A percentile compares a stretch with the other conserved stretches of the same genome.
phyloP scores from a whole-genome alignment of 2,329 filamentous ascomycete genomes.

The Verticillium albo-atrum region DNA sequence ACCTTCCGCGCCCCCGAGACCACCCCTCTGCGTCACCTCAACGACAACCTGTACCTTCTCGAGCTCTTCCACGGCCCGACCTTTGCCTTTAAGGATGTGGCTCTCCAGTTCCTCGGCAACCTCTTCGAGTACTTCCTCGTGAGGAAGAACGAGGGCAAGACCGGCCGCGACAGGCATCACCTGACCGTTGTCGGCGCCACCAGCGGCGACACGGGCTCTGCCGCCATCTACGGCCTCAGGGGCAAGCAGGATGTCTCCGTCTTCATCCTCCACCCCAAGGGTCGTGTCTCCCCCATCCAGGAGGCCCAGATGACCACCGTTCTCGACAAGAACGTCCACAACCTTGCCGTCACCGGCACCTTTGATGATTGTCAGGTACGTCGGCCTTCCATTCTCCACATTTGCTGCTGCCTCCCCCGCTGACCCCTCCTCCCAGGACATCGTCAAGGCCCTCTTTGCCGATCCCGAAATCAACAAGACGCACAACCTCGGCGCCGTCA shows the following conservation, averaged over 20 bases:
- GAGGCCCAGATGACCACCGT: constrained; percentile 97
- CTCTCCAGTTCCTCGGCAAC: constrained; percentile 93
- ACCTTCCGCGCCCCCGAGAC: constrained; percentile 80
- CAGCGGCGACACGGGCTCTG: constrained; percentile 85
- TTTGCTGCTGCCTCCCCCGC: neutral
- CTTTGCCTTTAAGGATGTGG: constrained; percentile 90
- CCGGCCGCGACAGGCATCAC: constrained; percentile 66
- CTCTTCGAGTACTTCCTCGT: constrained; percentile 86
- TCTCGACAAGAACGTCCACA: constrained; percentile 86
- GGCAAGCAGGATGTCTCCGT: constrained; percentile 97
- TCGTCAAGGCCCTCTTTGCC: constrained; percentile 87
- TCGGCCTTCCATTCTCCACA: neutral
- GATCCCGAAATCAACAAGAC: constrained; percentile 79
- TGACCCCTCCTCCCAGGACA: constrained; percentile 53
- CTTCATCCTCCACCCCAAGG: constrained; percentile 90
- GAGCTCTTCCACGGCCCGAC: constrained; percentile 97
- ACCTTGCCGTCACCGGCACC: constrained; percentile 81
- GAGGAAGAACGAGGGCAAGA: constrained; percentile 66
- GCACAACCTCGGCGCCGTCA: constrained; percentile 85
- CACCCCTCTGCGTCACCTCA: constrained; percentile 74
- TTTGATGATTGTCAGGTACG: constrained; percentile 90
- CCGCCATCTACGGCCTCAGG: constrained; percentile 89
- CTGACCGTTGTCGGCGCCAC: constrained; percentile 84
- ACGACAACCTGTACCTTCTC: constrained; percentile 76
- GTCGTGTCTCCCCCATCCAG: constrained; percentile 85